phyloP scores from a whole-genome alignment of 2,329 filamentous ascomycete species.

The Pseudogymnoascus sp. region DNA sequence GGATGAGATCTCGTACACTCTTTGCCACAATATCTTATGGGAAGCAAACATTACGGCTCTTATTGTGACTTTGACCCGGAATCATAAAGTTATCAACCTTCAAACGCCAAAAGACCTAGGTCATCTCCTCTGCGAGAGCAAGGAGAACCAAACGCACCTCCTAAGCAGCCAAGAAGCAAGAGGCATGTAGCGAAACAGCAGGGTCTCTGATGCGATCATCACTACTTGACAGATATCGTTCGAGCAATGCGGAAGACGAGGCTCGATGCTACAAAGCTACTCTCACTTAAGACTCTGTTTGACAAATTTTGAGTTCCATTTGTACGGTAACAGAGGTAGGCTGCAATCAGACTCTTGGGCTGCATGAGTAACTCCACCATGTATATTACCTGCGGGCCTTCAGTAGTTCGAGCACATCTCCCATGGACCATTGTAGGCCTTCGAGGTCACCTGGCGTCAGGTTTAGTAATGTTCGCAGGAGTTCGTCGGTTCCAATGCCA shows the following conservation, averaged over 20 bases:
- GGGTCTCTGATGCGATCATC: constrained; percentile 29
- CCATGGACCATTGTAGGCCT: neutral
- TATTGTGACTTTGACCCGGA: too few species aligned
- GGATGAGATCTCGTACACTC: too few species aligned
- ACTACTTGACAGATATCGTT: constrained; percentile 32
- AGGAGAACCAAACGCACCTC: constrained; percentile 22
- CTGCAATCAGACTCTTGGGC: neutral
- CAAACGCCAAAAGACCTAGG: too few species aligned
- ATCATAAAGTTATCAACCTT: too few species aligned
- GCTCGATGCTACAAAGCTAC: constrained; percentile 13
- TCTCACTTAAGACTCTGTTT: constrained; percentile 17
- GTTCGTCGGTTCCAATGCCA: neutral
- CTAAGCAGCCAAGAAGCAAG: constrained; percentile 23
- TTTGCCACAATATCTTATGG: too few species aligned
- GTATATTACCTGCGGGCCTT: neutral
- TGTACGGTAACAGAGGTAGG: constrained; percentile 10
- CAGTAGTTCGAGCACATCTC: neutral
- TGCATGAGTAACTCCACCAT: too few species aligned
- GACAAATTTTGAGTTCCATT: constrained; percentile 16
- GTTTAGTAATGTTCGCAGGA: neutral
- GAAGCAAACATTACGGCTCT: too few species aligned
- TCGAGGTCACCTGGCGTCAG: neutral
- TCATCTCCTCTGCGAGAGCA: constrained; percentile 28
- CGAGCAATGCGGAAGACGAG: constrained; percentile 25
- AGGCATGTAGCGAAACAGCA: constrained; percentile 27